Evolutionary conservation across 2,329 filamentous ascomycete genomes (phyloP), one percentile per base, ranked within the genome.

Genomic region (Phialophora tarda): DNA sequence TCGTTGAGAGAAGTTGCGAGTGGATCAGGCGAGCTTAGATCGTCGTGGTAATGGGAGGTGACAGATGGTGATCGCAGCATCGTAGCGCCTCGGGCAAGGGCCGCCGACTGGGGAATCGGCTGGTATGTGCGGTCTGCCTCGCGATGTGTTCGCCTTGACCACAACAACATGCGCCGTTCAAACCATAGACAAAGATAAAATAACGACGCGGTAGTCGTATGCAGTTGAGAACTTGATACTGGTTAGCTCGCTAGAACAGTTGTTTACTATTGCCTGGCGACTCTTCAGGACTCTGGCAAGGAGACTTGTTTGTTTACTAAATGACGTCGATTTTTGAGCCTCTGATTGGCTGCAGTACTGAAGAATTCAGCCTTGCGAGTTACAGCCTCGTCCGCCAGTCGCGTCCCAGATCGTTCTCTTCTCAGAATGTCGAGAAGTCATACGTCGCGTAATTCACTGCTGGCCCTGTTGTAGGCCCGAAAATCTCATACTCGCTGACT

Each of bases 401-500:
- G 28, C 60, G 24, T 47, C 26, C 8, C 17, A 21, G 10, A 10
- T 28, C 17, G 21, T 26, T 50, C 10, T 26, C 48, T 50, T 32
- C 34, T 74, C 73, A 79, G 47, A 77, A 72, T 58, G 75, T 80
- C 51, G 79, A 79, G 69, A 82, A 82, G 64, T 78, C 74, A 71
- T 81, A 82, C 4, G 78, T 80, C 60, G 79, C 79, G 74, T 74
- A 78, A 71, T 81, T 82, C 21, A 82, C 69, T 4, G 75, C 75
- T 10, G 80, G 79, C 1, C 72, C 76, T 50, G 78, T 77, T 28
- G 75, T 73, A 14, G 79, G 78, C 7, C 77, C 76, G 67, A 77
- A 81, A 67, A 82, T 74, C 73, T 81, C 78, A 68, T 76, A 77
- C 1, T 73, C 63, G 32, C 74, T 79, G 63, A 93, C 86, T 66